These are phyloP conservation scores for Paradendryphiella salina DNA, from an alignment of 2,329 filamentous ascomycete species.

Conservation along the genomic window DNA sequence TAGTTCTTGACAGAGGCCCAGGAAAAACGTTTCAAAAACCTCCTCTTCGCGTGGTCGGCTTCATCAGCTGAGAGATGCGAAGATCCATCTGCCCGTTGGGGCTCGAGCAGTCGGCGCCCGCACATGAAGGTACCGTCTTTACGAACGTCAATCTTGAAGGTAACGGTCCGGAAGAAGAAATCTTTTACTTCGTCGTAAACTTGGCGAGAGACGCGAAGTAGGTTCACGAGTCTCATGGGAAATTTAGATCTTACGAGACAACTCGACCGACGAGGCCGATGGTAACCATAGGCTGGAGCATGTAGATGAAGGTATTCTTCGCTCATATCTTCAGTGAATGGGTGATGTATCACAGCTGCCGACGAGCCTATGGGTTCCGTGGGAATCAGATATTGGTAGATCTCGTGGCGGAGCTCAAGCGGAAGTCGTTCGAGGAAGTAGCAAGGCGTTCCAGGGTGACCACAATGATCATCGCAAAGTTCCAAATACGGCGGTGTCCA, in stretches of 20 bases:
- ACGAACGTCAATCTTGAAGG: conserved; percentile 39
- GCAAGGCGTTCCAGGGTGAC: conserved; percentile 35
- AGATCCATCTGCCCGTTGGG: conserved; percentile 33
- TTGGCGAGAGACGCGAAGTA: conserved; percentile 35
- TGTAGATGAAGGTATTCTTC: background rate
- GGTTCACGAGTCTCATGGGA: conserved; percentile 24
- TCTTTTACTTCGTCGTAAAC: conserved; percentile 36
- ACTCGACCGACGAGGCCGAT: background rate
- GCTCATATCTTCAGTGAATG: background rate
- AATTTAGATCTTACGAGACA: conserved; percentile 7
- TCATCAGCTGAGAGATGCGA: conserved; percentile 23
- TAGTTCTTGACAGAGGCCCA: conserved; percentile 41
- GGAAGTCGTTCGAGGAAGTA: conserved; percentile 39
- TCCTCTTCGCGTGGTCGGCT: conserved; percentile 21
- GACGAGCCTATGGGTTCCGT: conserved; percentile 33
- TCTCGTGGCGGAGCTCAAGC: conserved; percentile 36
- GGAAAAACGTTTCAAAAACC: conserved; percentile 35
- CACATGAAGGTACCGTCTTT: conserved; percentile 43
- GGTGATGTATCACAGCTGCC: conserved; percentile 14
- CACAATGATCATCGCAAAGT: conserved; percentile 34
- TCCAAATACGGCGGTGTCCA: conserved; percentile 37
- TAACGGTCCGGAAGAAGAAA: conserved; percentile 33
- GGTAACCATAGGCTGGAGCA: background rate
- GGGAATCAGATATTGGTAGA: conserved; percentile 40
- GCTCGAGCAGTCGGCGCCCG: conserved; percentile 36